Percentiles rank a stretch among this genome's conserved stretches.
phyloP scores from a whole-genome alignment of 1,139 yeast species.

The Candida sojae region DNA sequence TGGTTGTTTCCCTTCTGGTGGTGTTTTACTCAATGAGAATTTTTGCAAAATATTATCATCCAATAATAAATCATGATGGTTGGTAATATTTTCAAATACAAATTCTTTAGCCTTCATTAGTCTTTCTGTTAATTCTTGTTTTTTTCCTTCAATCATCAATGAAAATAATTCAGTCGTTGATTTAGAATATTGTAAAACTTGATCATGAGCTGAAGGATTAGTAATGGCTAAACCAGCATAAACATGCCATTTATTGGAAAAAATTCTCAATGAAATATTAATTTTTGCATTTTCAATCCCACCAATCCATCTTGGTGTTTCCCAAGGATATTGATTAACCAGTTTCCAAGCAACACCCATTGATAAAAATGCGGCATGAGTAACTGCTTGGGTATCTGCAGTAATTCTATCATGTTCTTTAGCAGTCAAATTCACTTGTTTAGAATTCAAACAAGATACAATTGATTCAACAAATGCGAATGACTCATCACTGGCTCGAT shows the following conservation, averaged over 20 bases:
- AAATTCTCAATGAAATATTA: conserved; percentile 87
- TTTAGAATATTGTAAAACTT: conserved; percentile 84
- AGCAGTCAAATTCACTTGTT: conserved; percentile 76
- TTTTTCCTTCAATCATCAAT: conserved; percentile 72
- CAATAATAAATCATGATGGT: conserved; percentile 59
- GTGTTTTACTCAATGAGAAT: conserved; percentile 74
- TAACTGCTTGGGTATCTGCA: conserved; percentile 98
- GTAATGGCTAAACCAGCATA: conserved; percentile 97
- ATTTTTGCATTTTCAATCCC: conserved; percentile 96
- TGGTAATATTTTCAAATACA: conserved; percentile 69
- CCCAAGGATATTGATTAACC: conserved; percentile 89
- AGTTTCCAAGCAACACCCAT: conserved; percentile 98
- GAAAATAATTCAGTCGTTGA: conserved; percentile 83
- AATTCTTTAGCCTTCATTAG: conserved; percentile 66
- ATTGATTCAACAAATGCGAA: conserved; percentile 62
- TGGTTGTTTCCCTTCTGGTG: conserved; percentile 72
- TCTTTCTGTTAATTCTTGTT: conserved; percentile 58
- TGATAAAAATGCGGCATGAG: conserved; percentile 94
- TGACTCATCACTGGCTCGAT: conserved; percentile 61
- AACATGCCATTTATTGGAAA: conserved; percentile 95
- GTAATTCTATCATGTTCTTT: conserved; percentile 90
- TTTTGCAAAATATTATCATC: conserved; percentile 80
- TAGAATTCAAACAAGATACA: conserved; percentile 74
- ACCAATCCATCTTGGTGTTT: conserved; percentile 81
- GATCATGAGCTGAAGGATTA: conserved; percentile 91